phyloP scores from a whole-genome alignment of 108 stramenopile species.

The Cyclotella choctawhatcheeana region DNA sequence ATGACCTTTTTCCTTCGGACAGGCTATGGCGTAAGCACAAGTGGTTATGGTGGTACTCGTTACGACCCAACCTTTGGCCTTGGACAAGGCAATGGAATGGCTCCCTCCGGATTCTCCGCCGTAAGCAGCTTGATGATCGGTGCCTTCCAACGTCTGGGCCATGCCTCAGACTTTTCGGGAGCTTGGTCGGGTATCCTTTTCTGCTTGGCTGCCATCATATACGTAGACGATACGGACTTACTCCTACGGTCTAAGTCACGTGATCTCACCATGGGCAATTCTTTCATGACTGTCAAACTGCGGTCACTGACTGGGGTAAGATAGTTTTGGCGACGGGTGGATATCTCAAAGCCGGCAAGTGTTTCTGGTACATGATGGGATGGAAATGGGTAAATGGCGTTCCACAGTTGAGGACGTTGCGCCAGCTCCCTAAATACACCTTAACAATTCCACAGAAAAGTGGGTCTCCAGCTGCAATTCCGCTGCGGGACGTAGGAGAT shows the following conservation, averaged over 20 bases:
- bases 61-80: background rate
- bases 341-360: no score
- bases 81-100: constrained; percentile 24
- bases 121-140: no score
- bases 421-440: no score
- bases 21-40: background rate
- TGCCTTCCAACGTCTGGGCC: background rate
- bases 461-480: background rate
- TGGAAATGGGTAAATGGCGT: no score
- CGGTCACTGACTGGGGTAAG: no score
- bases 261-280: background rate
- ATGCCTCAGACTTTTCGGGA: background rate
- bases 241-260: background rate
- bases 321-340: no score
- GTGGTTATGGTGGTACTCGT: background rate
- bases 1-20: constrained; percentile 13
- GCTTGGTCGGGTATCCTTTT: background rate
- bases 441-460: background rate
- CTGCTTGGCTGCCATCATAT: no score
- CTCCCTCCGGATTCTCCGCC: no score
- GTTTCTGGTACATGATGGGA: no score
- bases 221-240: constrained; percentile 17
- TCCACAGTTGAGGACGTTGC: no score
- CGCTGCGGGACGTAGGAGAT: background rate
- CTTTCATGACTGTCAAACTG: no score